Evolutionary conservation across 352 stramenopile genomes (phyloP), one percentile per base, ranked within the genome.

Genomic region (Globisporangium spinosum): DNA sequence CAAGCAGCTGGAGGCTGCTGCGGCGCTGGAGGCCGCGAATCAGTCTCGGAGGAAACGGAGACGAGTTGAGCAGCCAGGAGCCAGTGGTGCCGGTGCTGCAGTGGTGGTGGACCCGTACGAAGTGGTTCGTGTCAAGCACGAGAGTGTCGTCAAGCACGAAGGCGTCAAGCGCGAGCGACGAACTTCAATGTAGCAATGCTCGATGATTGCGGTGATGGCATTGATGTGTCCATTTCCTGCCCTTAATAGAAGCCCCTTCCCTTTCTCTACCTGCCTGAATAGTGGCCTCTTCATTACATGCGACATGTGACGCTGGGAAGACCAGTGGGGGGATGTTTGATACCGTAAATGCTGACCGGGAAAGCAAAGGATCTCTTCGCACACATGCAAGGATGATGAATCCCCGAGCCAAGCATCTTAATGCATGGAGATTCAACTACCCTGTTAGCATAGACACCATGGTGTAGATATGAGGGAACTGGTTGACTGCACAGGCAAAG

Each of bases 41-140:
- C 57, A 51, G 34, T 65, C 71, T 51, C 76, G 70, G 35, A 62
- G 60, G 29, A 87, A 87, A 61, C 76, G 77, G 38, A 69, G 76
- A 32, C 72, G 74, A 25, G 72, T 69, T 1, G 56, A 59, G 45
- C 12, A 59, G 56, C 6, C n/a, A 7, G 12, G 29, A n/a, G 7
- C 45, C 8, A 47, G 12, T 43, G 34, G 3, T 29, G 22, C 3
- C 3, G 47, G 29, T 15, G 15, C 6, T 32, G 54, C 29, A 22
- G n/a, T 20, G 25, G 32, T 25, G 27, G 6, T 49, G 10, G 35
- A 61, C 23, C 15, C 45, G 29, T 64, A 45, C 32, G 57, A 35
- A 27, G 22, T 27, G 2, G 65, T 66, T 12, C 58, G 58, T 20
- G 58, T 70, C 49, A 73, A 73, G 38, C 53, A 49, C 6, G 63